These are phyloP conservation scores for Scedosporium dehoogii DNA, from an alignment of 2,329 filamentous ascomycete genomes.

Conservation along the genomic window DNA sequence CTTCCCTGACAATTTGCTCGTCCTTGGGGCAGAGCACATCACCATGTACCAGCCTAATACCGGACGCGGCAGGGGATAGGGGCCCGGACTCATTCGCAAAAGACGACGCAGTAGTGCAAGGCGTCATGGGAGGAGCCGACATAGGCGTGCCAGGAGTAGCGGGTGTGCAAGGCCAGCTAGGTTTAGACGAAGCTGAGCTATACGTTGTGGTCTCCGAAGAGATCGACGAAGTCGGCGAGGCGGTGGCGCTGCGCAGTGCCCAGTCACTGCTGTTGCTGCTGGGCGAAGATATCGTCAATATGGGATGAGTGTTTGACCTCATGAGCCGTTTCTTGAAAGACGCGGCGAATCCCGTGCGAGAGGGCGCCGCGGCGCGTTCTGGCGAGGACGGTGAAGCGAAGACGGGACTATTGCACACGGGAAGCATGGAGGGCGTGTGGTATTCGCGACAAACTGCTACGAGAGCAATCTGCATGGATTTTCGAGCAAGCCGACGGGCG, in stretches of 20 bases:
- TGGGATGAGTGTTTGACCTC: neutral
- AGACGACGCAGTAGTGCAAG: conserved; percentile 35
- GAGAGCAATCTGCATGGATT: conserved; percentile 45
- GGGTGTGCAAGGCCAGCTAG: conserved; percentile 12
- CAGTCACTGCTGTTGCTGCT: neutral
- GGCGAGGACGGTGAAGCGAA: conserved; percentile 9
- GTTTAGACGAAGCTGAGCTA: conserved; percentile 1
- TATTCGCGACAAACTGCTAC: conserved; percentile 47
- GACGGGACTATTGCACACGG: conserved; percentile 13
- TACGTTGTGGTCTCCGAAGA: neutral
- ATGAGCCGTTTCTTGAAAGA: conserved; percentile 17
- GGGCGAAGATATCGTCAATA: neutral
- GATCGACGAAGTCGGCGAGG: conserved; percentile 1
- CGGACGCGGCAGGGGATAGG: conserved; percentile 29
- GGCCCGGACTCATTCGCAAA: conserved; percentile 21
- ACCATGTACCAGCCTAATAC: conserved; percentile 41
- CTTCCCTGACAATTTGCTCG: conserved; percentile 35
- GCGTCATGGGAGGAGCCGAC: conserved; percentile 35
- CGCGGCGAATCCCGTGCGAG: conserved; percentile 16
- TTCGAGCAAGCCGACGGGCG: conserved; percentile 44
- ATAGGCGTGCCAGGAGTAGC: conserved; percentile 28
- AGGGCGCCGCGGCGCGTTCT: neutral
- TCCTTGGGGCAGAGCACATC: conserved; percentile 33
- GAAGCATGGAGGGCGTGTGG: conserved; percentile 33
- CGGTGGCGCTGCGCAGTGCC: conserved; percentile 7